These are phyloP conservation scores for Pichia gijzeniarum DNA, from an alignment of 805 yeast genomes.

Conservation along the genomic window DNA sequence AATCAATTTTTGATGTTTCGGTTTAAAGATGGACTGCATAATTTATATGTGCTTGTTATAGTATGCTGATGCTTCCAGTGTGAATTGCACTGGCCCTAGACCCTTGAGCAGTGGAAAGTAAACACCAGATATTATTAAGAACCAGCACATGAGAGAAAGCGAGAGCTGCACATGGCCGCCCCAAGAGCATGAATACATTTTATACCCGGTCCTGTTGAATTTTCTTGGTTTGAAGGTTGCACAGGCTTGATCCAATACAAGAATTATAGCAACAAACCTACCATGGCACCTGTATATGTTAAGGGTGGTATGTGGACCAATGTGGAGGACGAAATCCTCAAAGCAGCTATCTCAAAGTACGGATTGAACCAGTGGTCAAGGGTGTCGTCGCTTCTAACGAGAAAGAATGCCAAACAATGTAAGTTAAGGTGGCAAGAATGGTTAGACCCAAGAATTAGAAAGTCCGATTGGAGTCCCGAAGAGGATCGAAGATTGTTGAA, in stretches of 20 bases:
- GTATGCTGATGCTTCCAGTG: background rate
- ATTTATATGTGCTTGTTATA: background rate
- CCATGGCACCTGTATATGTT: slow-evolving; percentile 59
- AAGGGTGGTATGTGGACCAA: slow-evolving; percentile 92
- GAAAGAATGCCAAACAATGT: slow-evolving; percentile 87
- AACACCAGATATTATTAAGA: no score
- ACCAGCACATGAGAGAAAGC: no score
- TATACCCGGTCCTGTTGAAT: no score
- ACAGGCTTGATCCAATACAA: background rate
- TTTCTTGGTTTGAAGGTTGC: background rate
- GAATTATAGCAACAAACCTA: background rate
- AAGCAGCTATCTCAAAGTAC: slow-evolving; percentile 88
- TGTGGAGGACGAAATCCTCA: slow-evolving; percentile 74
- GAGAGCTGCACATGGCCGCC: no score
- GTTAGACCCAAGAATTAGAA: slow-evolving; percentile 66
- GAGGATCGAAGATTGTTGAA: slow-evolving; percentile 71
- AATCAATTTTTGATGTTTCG: slow-evolving; percentile 87
- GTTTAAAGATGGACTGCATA: slow-evolving; percentile 25
- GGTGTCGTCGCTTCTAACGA: slow-evolving; percentile 76
- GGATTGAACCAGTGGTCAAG: slow-evolving; percentile 95
- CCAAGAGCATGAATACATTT: no score
- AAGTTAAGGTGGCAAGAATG: slow-evolving; percentile 90
- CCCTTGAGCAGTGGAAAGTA: no score
- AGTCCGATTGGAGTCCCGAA: slow-evolving; percentile 59
- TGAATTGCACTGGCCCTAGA: no score